These are phyloP conservation scores for Beta vulgaris DNA, from an alignment of 148 eudicot species.

Conservation along the genomic window DNA sequence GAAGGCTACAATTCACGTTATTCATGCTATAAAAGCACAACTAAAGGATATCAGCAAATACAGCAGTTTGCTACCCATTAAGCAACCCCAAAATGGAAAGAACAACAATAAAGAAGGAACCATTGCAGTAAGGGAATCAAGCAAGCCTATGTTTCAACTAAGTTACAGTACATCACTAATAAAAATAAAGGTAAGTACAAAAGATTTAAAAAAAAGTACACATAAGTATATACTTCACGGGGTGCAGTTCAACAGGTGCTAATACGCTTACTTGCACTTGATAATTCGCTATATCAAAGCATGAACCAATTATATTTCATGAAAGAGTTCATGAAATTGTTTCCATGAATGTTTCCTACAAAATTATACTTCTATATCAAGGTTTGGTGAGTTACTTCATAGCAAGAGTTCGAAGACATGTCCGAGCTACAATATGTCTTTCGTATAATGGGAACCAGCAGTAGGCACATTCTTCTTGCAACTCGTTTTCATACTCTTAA, in stretches of 20 bases:
- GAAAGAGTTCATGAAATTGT: too few species aligned
- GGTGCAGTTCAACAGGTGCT: neutral
- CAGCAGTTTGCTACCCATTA: neutral
- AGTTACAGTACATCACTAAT: neutral
- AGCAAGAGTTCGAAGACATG: too few species aligned
- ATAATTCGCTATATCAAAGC: neutral
- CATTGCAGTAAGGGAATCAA: neutral
- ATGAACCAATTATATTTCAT: too few species aligned
- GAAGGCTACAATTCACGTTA: neutral
- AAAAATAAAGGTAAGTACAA: neutral
- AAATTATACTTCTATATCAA: too few species aligned
- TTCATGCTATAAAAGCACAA: neutral
- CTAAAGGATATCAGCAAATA: neutral
- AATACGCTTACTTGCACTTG: neutral
- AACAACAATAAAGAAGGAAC: neutral
- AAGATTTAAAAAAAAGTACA: too few species aligned
- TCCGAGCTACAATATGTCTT: too few species aligned
- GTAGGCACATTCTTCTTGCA: too few species aligned
- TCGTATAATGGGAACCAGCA: too few species aligned
- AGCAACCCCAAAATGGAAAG: neutral
- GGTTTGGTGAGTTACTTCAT: too few species aligned
- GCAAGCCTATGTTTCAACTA: neutral
- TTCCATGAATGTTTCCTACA: too few species aligned
- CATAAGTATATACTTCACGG: neutral
- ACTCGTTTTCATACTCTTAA: too few species aligned